phyloP scores from a whole-genome alignment of 306 rosid species.

The Citrullus colocynthis region DNA sequence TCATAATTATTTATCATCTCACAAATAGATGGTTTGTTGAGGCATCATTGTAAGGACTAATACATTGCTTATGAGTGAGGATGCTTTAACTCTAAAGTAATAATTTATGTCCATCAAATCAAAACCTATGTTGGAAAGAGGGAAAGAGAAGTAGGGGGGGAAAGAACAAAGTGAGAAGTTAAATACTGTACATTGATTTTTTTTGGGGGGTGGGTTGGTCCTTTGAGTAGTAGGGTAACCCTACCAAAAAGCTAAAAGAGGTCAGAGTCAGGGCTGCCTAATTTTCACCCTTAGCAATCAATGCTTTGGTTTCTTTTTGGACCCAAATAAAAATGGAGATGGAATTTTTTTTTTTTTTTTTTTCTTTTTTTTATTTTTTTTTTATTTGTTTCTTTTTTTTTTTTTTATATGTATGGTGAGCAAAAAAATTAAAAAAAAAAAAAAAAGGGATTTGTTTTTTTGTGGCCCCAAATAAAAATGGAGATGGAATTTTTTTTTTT shows the following conservation, averaged over 20 bases:
- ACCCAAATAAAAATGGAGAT: background rate
- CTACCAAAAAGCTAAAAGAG: background rate
- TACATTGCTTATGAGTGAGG: background rate
- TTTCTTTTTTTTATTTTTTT: too few species aligned
- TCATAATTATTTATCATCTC: background rate
- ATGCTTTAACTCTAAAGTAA: background rate
- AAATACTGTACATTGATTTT: background rate
- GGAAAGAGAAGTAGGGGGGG: background rate
- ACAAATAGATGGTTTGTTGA: background rate
- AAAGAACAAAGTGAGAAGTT: background rate
- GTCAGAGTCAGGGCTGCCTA: conserved; percentile 1
- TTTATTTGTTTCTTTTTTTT: background rate
- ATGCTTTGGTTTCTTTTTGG: background rate
- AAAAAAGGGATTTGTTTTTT: too few species aligned
- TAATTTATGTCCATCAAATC: background rate
- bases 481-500: background rate
- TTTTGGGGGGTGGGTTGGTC: background rate
- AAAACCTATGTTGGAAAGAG: background rate
- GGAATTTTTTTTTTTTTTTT: background rate
- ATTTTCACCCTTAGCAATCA: background rate
- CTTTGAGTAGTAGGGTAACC: background rate
- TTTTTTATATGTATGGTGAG: too few species aligned
- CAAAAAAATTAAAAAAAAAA: too few species aligned
- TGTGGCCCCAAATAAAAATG: background rate
- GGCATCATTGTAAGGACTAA: background rate